Conservation (phyloP, 1,284 basidiomycete genomes). For the Inonotus hispidus region DNA sequence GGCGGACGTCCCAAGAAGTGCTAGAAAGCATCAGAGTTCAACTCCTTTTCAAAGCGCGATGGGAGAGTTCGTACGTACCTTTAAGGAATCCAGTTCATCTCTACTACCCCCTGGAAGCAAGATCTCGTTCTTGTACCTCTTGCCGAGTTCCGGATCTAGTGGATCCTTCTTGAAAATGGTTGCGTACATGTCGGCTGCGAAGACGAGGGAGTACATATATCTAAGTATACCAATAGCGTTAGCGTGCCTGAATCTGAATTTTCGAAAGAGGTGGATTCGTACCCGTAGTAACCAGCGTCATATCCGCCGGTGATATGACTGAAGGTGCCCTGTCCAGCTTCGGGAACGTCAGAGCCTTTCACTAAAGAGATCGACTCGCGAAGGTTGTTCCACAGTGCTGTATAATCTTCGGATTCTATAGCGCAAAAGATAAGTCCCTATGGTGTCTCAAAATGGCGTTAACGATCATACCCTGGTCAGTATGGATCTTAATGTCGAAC, state of each 20-base stretch:
- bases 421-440: not conserved
- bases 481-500: conserved; percentile 74
- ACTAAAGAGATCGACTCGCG: conserved; percentile 64
- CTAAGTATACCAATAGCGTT: conserved; percentile 25
- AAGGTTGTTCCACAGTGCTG: conserved; percentile 67
- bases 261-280: conserved; percentile 11
- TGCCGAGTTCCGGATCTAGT: conserved; percentile 55
- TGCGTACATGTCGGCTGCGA: conserved; percentile 76
- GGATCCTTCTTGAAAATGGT: conserved; percentile 77
- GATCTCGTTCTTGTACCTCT: conserved; percentile 48
- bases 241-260: not conserved
- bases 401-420: conserved; percentile 60
- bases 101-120: conserved; percentile 50
- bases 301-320: conserved; percentile 72
- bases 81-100: conserved; percentile 53
- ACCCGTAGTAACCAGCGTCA: conserved; percentile 79
- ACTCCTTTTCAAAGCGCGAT: not conserved
- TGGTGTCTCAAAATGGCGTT: not conserved
- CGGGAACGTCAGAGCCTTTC: conserved; percentile 48
- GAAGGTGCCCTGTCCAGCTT: conserved; percentile 66
- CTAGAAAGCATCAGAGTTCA: conserved; percentile 24
- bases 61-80: conserved; percentile 30
- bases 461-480: conserved; percentile 47
- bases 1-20: conserved; percentile 75
- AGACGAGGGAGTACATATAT: conserved; percentile 69